phyloP scores from a whole-genome alignment of 1,284 basidiomycete genomes.

The Melampsora americana region DNA sequence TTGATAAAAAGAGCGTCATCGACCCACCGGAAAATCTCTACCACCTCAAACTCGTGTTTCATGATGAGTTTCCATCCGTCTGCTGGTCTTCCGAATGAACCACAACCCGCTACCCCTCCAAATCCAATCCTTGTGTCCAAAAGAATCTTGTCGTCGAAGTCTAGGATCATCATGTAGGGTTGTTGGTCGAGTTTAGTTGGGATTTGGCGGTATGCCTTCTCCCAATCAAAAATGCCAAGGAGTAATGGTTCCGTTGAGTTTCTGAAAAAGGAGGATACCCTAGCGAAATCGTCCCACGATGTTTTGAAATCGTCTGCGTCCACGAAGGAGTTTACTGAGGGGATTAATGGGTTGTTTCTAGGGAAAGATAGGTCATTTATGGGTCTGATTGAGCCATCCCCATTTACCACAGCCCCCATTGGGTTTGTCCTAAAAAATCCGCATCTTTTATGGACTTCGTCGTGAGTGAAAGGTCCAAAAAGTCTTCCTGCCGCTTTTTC shows the following conservation, averaged over 20 bases:
- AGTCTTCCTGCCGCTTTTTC: background rate
- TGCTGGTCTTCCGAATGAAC: conserved; percentile 2
- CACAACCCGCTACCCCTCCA: conserved; percentile 17
- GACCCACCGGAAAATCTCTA: conserved; percentile 1
- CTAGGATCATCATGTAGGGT: background rate
- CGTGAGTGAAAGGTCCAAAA: too few species aligned
- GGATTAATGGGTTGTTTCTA: background rate
- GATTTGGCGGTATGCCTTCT: too few species aligned
- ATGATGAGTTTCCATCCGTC: conserved; percentile 13
- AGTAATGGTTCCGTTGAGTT: background rate
- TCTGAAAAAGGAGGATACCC: conserved; percentile 1
- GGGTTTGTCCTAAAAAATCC: too few species aligned
- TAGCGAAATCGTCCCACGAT: conserved; percentile 4
- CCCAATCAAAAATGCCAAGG: too few species aligned
- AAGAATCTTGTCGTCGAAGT: background rate
- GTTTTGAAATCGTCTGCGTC: conserved; percentile 5
- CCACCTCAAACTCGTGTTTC: background rate
- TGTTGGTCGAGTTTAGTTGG: background rate
- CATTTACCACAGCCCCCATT: conserved; percentile 1
- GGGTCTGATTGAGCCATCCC: background rate
- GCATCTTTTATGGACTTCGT: too few species aligned
- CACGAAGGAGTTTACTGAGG: conserved; percentile 16
- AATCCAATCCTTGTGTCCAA: too few species aligned
- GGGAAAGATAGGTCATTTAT: conserved; percentile 6
- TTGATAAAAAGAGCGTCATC: conserved; percentile 18